Percentiles rank a stretch among this genome's conserved stretches.
Evolutionary conservation across 179 eudicot species (phyloP).

Genomic region (Heliamphora pulchella): DNA sequence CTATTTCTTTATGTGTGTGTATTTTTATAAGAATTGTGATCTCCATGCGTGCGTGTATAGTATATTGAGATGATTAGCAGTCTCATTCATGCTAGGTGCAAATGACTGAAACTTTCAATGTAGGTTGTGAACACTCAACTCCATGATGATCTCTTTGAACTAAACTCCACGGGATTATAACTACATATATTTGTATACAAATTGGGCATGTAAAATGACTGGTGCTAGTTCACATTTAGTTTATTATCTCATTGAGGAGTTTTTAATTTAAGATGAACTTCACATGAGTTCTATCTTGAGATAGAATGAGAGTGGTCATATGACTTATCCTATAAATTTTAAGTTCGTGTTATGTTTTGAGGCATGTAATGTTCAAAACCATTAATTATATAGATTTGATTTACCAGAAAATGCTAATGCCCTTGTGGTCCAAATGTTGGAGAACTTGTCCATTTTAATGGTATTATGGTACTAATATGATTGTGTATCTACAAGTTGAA

Average conservation of each 20-base stretch:
- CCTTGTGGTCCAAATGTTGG: background rate
- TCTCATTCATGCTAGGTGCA: background rate
- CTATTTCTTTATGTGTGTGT: background rate
- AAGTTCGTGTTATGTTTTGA: constrained; percentile 1
- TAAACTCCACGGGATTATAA: background rate
- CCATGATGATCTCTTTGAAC: background rate
- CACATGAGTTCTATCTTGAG: background rate
- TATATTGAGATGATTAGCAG: background rate
- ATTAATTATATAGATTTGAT: background rate
- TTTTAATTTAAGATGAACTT: background rate
- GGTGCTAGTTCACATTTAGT: background rate
- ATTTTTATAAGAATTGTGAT: background rate
- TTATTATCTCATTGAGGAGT: background rate
- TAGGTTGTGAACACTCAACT: background rate
- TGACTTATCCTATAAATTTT: background rate
- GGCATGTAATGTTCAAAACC: background rate
- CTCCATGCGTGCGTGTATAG: background rate
- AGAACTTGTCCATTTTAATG: background rate
- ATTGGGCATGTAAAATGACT: background rate
- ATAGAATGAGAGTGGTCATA: background rate
- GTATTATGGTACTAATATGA: background rate
- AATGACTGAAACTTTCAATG: background rate
- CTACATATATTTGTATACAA: background rate
- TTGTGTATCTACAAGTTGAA: background rate
- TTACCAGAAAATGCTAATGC: constrained; percentile 3